Conservation (phyloP, 306 rosid genomes). For the Citrullus amarus region DNA sequence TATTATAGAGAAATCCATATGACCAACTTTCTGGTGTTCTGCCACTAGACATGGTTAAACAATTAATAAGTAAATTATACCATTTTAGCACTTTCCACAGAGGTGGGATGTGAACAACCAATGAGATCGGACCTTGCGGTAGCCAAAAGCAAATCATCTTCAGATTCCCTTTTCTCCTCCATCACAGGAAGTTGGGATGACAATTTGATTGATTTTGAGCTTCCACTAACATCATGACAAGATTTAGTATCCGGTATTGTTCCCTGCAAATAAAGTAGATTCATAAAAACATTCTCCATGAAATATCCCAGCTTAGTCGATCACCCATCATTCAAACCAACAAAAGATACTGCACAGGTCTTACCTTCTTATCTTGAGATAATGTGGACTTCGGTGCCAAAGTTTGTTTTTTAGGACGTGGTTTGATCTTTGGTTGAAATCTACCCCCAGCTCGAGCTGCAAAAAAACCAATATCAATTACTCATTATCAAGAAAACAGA, state of each 20-base stretch:
- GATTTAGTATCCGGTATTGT: constrained; percentile 7
- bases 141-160: constrained; percentile 14
- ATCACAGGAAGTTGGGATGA: constrained; percentile 10
- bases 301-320: constrained; percentile 11
- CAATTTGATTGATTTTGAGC: neutral
- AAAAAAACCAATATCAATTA: constrained; percentile 3
- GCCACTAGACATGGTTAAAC: neutral
- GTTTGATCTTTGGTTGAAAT: constrained; percentile 56
- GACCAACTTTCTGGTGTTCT: neutral
- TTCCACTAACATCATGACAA: constrained; percentile 10
- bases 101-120: constrained; percentile 21
- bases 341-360: constrained; percentile 10
- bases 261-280: constrained; percentile 14
- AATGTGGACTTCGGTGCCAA: constrained; percentile 11
- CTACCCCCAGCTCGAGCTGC: constrained; percentile 33
- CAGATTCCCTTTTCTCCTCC: constrained; percentile 18
- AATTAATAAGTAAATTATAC: constrained; percentile 15
- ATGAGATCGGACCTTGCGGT: constrained; percentile 14
- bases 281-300: constrained; percentile 17
- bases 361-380: constrained; percentile 23
- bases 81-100: constrained; percentile 11
- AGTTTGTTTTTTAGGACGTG: constrained; percentile 26
- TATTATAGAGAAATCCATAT: constrained; percentile 5
- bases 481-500: neutral
- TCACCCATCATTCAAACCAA: neutral